These are phyloP conservation scores for Volvox carteri DNA, from an alignment of 163 green algal species.

Conservation along the genomic window DNA sequence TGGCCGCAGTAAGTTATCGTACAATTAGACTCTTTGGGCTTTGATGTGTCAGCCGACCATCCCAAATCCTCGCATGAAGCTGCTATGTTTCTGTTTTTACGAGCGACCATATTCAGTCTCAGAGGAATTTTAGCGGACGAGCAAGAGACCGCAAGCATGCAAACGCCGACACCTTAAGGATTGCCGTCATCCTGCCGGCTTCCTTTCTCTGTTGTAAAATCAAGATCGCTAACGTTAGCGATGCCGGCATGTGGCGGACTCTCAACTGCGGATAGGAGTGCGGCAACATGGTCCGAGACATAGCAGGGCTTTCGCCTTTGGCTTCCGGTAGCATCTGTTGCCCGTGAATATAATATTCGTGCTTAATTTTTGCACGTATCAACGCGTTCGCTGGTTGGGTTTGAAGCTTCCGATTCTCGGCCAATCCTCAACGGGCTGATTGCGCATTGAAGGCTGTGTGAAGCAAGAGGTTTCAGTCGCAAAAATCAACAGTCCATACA, in stretches of 20 bases:
- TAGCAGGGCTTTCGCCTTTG: neutral
- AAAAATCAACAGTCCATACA: neutral
- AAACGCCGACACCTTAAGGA: slow-evolving; percentile 29
- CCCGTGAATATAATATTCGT: neutral
- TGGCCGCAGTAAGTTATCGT: neutral
- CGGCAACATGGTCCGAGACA: too few species aligned
- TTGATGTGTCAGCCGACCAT: neutral
- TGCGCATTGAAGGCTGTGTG: too few species aligned
- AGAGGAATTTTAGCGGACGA: neutral
- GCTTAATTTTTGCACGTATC: neutral
- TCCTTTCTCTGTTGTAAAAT: neutral
- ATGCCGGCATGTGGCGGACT: neutral
- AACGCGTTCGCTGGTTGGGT: neutral
- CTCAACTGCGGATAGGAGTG: too few species aligned
- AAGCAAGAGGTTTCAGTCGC: too few species aligned
- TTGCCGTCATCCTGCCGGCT: neutral
- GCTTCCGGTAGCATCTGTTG: neutral
- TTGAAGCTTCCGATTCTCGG: neutral
- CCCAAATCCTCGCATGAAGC: neutral
- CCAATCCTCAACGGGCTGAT: too few species aligned
- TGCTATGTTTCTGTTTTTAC: neutral
- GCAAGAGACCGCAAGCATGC: neutral
- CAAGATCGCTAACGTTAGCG: neutral
- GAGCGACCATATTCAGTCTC: neutral
- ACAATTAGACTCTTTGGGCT: neutral